Percentiles rank a stretch among this genome's conserved stretches.
Evolutionary conservation across 2,329 filamentous ascomycete species (phyloP).

Genomic region (Sordariomycetes sp.): DNA sequence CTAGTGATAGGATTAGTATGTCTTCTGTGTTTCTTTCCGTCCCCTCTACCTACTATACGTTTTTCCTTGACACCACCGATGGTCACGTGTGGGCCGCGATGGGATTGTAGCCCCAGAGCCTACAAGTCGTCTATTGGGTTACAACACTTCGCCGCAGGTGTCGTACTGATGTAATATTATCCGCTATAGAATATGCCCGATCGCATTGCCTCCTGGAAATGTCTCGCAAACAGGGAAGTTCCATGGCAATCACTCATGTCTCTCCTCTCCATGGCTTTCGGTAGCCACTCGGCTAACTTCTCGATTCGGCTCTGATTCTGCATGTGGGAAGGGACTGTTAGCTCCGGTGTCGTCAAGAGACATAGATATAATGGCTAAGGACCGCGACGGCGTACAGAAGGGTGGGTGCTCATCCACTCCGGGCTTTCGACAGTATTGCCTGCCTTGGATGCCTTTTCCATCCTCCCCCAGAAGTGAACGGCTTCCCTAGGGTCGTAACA

Average conservation of each 20-base stretch:
- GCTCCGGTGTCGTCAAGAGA: not conserved
- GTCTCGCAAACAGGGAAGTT: slow-evolving; percentile 36
- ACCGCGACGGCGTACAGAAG: slow-evolving; percentile 37
- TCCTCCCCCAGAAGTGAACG: slow-evolving; percentile 51
- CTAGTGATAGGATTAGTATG: too few species aligned
- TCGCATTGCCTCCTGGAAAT: slow-evolving; percentile 29
- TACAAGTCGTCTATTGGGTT: not conserved
- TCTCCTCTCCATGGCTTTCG: slow-evolving; percentile 39
- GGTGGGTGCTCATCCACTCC: slow-evolving; percentile 66
- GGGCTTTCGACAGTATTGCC: slow-evolving; percentile 36
- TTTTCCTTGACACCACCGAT: too few species aligned
- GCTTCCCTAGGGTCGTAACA: slow-evolving; percentile 63
- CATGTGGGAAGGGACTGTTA: not conserved
- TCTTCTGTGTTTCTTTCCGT: too few species aligned
- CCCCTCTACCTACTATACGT: too few species aligned
- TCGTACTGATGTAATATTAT: not conserved
- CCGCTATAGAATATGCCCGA: not conserved
- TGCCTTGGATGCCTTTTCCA: slow-evolving; percentile 35
- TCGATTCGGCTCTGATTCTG: slow-evolving; percentile 49
- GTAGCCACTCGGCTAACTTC: slow-evolving; percentile 52
- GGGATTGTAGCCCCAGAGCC: too few species aligned
- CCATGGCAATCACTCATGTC: slow-evolving; percentile 38
- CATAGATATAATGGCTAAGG: not conserved
- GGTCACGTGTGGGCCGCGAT: not conserved
- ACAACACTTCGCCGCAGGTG: not conserved